Conservation (phyloP, 192 early-diverging fungal species). For the Obelidium mucronatum region DNA sequence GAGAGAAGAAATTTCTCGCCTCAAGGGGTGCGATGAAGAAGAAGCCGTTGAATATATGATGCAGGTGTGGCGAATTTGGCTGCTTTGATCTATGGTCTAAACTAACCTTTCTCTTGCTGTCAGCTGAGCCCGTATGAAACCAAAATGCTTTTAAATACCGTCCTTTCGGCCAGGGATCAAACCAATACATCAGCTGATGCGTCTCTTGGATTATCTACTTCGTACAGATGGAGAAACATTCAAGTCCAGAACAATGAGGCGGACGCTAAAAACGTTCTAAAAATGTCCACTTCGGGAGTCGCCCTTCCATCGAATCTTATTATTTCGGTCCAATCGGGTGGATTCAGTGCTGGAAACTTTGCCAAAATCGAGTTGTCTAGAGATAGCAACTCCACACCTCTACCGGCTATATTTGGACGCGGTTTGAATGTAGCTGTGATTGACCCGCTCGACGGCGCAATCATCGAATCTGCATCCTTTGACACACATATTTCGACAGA, state of each 20-base stretch:
- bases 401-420: constrained; percentile 62
- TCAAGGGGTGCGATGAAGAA: constrained; percentile 76
- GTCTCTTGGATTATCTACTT: constrained; percentile 34
- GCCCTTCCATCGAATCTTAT: constrained; percentile 53
- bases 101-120: too few relatives aligned
- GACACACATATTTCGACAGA: constrained; percentile 72
- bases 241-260: constrained; percentile 28
- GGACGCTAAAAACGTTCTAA: constrained; percentile 31
- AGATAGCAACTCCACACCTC: constrained; percentile 49
- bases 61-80: too few relatives aligned
- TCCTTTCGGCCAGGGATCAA: constrained; percentile 63
- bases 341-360: constrained; percentile 79
- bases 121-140: constrained; percentile 81
- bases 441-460: constrained; percentile 70
- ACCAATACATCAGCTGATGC: constrained; percentile 23
- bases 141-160: constrained; percentile 74
- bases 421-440: constrained; percentile 81
- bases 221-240: constrained; percentile 36
- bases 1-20: constrained; percentile 81
- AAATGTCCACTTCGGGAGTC: constrained; percentile 45
- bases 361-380: constrained; percentile 64
- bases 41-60: constrained; percentile 82
- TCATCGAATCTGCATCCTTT: constrained; percentile 75
- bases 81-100: too few relatives aligned
- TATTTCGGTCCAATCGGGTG: constrained; percentile 74